phyloP scores from a whole-genome alignment of 495 filamentous ascomycete genomes.

The Aspergillus bertholletiae region DNA sequence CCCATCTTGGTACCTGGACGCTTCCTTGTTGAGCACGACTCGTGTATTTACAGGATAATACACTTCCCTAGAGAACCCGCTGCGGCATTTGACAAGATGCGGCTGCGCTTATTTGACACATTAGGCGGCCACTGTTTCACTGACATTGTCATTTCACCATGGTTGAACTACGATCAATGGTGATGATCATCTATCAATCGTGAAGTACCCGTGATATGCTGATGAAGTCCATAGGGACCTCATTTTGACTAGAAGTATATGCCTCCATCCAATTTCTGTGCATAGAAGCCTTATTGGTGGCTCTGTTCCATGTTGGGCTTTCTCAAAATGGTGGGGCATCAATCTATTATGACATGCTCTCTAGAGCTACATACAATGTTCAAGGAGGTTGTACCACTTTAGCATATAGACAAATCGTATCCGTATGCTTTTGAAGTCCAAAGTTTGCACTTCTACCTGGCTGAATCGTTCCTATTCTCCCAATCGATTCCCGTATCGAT shows the following conservation, averaged over 20 bases:
- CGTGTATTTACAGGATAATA: background rate
- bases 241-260: background rate
- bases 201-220: background rate
- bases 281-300: background rate
- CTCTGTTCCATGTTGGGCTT: background rate
- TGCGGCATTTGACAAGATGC: background rate
- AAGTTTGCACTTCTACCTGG: no score
- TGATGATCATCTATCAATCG: background rate
- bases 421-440: background rate
- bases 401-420: background rate
- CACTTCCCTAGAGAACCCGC: background rate
- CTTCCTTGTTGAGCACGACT: background rate
- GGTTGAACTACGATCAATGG: no score
- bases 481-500: no score
- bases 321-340: background rate
- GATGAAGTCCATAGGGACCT: background rate
- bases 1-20: background rate
- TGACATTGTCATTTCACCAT: no score
- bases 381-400: background rate
- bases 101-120: no score
- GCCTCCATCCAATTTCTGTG: background rate
- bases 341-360: background rate
- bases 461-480: no score
- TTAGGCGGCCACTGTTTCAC: no score
- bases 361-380: background rate